Conservation (phyloP, 2,329 filamentous ascomycete genomes). For the Fusarium keratoplasticum region DNA sequence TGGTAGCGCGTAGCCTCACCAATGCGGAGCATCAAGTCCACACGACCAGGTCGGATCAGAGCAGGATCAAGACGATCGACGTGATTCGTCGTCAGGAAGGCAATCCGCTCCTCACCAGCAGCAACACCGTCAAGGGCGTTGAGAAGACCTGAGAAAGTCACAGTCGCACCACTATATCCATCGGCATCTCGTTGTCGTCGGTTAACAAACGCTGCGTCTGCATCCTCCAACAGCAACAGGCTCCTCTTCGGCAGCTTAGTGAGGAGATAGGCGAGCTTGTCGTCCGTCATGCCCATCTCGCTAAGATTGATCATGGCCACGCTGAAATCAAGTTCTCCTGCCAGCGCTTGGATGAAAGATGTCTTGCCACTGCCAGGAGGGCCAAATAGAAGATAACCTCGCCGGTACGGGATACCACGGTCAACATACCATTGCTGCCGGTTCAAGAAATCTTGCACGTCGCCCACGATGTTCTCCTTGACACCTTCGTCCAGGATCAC, state of each 20-base stretch:
- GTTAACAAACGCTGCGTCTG: constrained; percentile 90
- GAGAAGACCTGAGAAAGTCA: constrained; percentile 92
- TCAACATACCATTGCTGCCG: constrained; percentile 91
- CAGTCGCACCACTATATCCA: constrained; percentile 87
- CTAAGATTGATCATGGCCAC: constrained; percentile 94
- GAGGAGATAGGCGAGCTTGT: constrained; percentile 86
- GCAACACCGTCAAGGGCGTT: constrained; percentile 92
- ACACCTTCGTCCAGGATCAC: constrained; percentile 88
- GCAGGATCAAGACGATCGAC: constrained; percentile 90
- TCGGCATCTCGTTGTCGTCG: constrained; percentile 81
- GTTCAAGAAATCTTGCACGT: constrained; percentile 84
- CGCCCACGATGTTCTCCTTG: constrained; percentile 81
- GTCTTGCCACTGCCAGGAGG: constrained; percentile 94
- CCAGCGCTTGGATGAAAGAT: constrained; percentile 94
- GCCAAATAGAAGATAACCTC: constrained; percentile 89
- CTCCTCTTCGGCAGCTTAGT: constrained; percentile 87
- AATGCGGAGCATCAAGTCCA: constrained; percentile 92
- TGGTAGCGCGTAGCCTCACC: constrained; percentile 90
- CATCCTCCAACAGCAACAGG: constrained; percentile 87
- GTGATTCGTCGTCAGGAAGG: constrained; percentile 95
- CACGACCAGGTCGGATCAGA: constrained; percentile 87
- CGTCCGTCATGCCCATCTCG: constrained; percentile 89
- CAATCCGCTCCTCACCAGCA: constrained; percentile 91
- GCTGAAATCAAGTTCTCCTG: constrained; percentile 91
- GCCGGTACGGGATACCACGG: constrained; percentile 91